Evolutionary conservation across 1,139 yeast species (phyloP).

Genomic region (Kluyveromyces sp.): DNA sequence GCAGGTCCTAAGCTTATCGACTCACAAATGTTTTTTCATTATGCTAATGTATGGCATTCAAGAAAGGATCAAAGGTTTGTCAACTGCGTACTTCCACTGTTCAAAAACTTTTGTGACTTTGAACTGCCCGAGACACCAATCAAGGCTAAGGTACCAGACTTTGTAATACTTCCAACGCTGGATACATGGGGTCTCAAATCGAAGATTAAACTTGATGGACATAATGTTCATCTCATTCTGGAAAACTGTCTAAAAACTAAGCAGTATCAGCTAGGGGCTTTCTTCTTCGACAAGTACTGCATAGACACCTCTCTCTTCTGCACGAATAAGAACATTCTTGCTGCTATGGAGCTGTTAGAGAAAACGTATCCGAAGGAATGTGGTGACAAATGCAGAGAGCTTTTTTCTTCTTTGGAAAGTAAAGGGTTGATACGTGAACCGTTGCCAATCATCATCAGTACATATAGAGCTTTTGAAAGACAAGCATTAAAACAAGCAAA

Average conservation of each 20-base stretch:
- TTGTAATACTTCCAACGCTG: slow-evolving; percentile 14
- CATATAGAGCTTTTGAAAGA: slow-evolving; percentile 22
- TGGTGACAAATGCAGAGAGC: slow-evolving; percentile 15
- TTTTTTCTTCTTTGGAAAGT: slow-evolving; percentile 15
- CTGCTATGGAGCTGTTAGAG: slow-evolving; percentile 16
- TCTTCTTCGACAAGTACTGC: slow-evolving; percentile 11
- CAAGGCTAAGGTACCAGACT: slow-evolving; percentile 5
- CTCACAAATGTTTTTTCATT: slow-evolving; percentile 20
- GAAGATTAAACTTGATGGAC: slow-evolving; percentile 15
- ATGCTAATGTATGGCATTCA: slow-evolving; percentile 17
- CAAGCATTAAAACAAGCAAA: slow-evolving; percentile 18
- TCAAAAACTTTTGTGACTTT: slow-evolving; percentile 18
- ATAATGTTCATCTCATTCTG: slow-evolving; percentile 20
- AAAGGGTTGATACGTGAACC: slow-evolving; percentile 11
- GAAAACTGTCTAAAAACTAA: slow-evolving; percentile 16
- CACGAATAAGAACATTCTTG: slow-evolving; percentile 18
- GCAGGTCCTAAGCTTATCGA: slow-evolving; percentile 20
- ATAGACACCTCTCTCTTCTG: slow-evolving; percentile 10
- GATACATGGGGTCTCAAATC: slow-evolving; percentile 16
- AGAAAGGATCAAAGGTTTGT: slow-evolving; percentile 12
- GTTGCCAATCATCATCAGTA: slow-evolving; percentile 15
- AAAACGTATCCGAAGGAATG: slow-evolving; percentile 18
- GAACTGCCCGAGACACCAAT: neutral
- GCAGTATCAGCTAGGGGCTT: slow-evolving; percentile 15
- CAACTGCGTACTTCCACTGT: slow-evolving; percentile 12